These are phyloP conservation scores for Achlya hypogyna DNA, from an alignment of 352 stramenopile species.

Conservation along the genomic window DNA sequence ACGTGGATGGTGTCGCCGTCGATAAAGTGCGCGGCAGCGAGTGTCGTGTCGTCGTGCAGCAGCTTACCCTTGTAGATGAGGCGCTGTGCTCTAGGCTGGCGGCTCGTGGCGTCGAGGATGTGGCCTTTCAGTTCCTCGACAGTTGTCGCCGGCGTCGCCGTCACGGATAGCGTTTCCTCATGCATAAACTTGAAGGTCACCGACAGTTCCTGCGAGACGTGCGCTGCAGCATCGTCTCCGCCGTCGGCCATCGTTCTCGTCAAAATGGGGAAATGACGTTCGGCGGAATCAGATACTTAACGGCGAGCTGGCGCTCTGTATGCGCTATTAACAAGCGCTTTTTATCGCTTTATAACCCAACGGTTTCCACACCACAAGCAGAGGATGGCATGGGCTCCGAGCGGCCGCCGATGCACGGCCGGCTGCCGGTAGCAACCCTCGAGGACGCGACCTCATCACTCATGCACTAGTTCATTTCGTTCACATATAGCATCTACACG, in stretches of 20 bases:
- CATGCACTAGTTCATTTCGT: neutral
- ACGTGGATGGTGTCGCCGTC: conserved; percentile 36
- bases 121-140: conserved; percentile 27
- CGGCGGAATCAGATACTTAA: too few relatives aligned
- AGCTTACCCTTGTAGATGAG: conserved; percentile 51
- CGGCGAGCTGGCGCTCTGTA: neutral
- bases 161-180: conserved; percentile 26
- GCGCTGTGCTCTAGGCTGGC: conserved; percentile 18
- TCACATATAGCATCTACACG: neutral
- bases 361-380: too few relatives aligned
- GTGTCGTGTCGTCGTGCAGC: conserved; percentile 32
- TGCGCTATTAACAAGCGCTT: neutral
- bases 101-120: neutral
- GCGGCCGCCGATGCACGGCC: too few relatives aligned
- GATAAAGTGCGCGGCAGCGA: conserved; percentile 28
- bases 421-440: too few relatives aligned
- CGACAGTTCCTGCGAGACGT: neutral
- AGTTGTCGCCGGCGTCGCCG: conserved; percentile 18
- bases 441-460: too few relatives aligned
- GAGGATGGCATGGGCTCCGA: too few relatives aligned
- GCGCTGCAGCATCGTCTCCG: too few relatives aligned
- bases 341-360: neutral
- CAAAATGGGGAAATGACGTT: too few relatives aligned
- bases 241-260: too few relatives aligned
- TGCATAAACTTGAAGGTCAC: conserved; percentile 43